Evolutionary conservation across 2,329 filamentous ascomycete species (phyloP), one percentile per base, ranked within the genome.

Genomic region (Claviceps sp.): DNA sequence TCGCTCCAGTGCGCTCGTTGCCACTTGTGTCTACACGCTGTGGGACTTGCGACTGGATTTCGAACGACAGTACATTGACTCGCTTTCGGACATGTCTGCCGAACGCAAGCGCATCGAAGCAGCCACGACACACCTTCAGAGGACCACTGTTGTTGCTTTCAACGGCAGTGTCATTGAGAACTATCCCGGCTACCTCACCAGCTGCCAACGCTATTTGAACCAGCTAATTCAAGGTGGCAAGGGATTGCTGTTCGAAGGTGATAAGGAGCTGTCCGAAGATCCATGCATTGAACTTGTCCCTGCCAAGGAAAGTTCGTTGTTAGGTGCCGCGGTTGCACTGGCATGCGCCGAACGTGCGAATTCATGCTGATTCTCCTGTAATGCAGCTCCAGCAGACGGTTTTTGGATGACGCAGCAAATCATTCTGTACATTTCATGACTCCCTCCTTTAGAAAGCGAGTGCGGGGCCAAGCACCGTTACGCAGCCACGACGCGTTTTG

Each of bases 141-240:
- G 69, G 52, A 81, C 78, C 3, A 74, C 78, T 2, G 79, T 91
- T n/a, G 84, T 91, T n/a, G 84, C 84, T 3, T 90, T 84, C 66
- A 89, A 88, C 61, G 86, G 86, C 45, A 85, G 82, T 29, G 85
- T 91, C 48, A 82, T 90, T 49, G 85, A 90, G 66, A 82, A 83
- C 59, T 91, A 90, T 61, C 85, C 86, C 0, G 70, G 72, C 7
- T 91, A 88, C 64, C 71, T 77, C 22, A 66, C 65, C 36, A 73
- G 69, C 43, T 83, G 82, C 60, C 85, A 90, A 63, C 62, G 62
- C 5, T 80, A 81, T 58, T 67, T 90, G 46, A 72, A 88, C 59
- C 68, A 72, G 40, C 68, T 90, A 8, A 74, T 80, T 59, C 57
- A 59, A 26, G 57, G 29, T 34, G 29, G 56, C 47, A 60, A 56